phyloP scores from a whole-genome alignment of 495 filamentous ascomycete species.

The Cairneyella variabilis region DNA sequence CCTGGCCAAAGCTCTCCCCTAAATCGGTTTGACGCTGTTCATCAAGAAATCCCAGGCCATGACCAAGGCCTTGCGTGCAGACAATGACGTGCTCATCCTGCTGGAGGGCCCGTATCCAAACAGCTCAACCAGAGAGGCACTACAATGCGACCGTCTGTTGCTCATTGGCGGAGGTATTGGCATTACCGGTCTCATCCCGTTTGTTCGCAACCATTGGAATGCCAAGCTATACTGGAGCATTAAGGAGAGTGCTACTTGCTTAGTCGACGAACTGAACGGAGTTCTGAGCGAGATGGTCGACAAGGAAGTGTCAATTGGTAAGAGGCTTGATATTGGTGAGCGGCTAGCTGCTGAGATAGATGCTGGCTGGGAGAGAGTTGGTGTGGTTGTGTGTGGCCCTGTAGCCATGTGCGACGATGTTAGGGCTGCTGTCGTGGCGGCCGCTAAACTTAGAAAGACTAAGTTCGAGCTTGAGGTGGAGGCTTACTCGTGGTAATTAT shows the following conservation, averaged over 20 bases:
- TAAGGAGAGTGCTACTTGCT: conserved; percentile 16
- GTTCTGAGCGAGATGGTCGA: conserved; percentile 22
- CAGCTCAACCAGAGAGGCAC: conserved; percentile 1
- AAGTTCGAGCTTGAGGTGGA: conserved; percentile 18
- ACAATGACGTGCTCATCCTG: conserved; percentile 24
- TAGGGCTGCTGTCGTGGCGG: conserved; percentile 5
- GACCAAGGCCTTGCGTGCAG: conserved; percentile 23
- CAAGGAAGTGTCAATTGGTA: conserved; percentile 31
- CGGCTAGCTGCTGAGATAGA: conserved; percentile 28
- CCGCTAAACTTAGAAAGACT: conserved; percentile 7
- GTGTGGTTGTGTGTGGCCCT: conserved; percentile 38
- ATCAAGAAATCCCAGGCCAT: conserved; percentile 28
- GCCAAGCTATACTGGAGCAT: conserved; percentile 37
- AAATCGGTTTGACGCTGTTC: conserved; percentile 28
- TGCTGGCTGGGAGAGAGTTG: conserved; percentile 29
- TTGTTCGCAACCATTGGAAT: conserved; percentile 28
- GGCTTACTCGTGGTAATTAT: conserved; percentile 22
- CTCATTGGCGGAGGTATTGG: conserved; percentile 43
- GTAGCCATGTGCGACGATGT: conserved; percentile 14
- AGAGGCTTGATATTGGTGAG: conserved; percentile 26
- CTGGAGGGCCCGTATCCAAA: conserved; percentile 31
- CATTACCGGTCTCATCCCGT: conserved; percentile 35
- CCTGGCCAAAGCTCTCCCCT: not conserved
- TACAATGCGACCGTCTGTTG: conserved; percentile 31
- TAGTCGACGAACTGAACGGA: conserved; percentile 25